Evolutionary conservation across 352 stramenopile species (phyloP), one percentile per base, ranked within the genome.

Genomic region (Plasmopara viticola): DNA sequence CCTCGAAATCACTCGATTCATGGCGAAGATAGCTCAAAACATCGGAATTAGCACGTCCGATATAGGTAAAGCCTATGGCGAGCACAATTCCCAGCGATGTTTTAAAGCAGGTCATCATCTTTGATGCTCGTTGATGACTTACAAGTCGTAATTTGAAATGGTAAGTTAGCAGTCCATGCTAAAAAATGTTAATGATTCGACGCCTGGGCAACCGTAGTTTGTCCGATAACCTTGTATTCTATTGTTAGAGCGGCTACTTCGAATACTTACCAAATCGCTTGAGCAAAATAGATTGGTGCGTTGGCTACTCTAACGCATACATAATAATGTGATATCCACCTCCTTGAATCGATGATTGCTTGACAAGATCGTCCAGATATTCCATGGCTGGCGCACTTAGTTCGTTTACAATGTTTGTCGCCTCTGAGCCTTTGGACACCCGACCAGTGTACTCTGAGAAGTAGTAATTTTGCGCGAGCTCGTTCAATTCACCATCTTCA

Each of bases 381-480:
- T 77, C 64, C 71, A 90, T 82, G 5, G 38, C 66, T n/a, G 78
- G 60, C 6, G 72, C 54, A 0, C 14, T 44, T 6, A 90, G 56
- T n/a, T 75, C 71, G 44, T 84, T 64, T 15, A 90, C 48, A 10
- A 88, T 4, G 12, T 71, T 15, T 0, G 38, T 48, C 10, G 69
- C 53, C 0, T 50, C 8, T 1, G 34, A 18, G 10, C 72, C 71
- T 42, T 60, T 63, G 12, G 58, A 70, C 39, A 90, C 76, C 2
- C 80, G 75, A 4, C 80, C 77, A 0, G 69, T 72, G 58, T 88
- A 90, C 47, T 90, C 80, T 1, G 72, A 66, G 44, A 72, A 88
- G 54, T 73, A 81, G 29, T 77, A 70, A 2, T 52, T 62, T 20
- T 78, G 50, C 10, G 68, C 58, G 9, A 51, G 44, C 7, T 54